Percentiles rank a stretch among this genome's conserved stretches.
Conservation (phyloP, 768 basidiomycete genomes). For the Lyophyllum semitale region DNA sequence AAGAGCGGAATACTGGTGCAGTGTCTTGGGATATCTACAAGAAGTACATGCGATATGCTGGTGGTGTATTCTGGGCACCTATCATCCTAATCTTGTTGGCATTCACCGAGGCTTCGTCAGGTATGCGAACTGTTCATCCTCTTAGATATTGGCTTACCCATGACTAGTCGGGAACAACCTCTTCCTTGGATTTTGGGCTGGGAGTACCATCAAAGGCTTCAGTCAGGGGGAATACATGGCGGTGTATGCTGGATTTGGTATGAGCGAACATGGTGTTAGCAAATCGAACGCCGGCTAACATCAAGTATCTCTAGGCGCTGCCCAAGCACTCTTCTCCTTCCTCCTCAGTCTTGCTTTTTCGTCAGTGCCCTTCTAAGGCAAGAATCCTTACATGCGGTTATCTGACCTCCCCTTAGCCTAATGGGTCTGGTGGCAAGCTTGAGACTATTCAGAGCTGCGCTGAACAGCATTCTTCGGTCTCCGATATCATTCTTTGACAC, state of each 20-base stretch:
- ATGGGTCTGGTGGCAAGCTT: constrained; percentile 42
- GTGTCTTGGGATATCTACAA: constrained; percentile 51
- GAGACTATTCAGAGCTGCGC: constrained; percentile 55
- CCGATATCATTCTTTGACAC: constrained; percentile 74
- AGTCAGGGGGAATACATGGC: constrained; percentile 70
- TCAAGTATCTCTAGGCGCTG: constrained; percentile 38
- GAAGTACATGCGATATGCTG: constrained; percentile 48
- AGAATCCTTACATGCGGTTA: neutral
- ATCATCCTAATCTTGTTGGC: constrained; percentile 44
- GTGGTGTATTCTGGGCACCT: constrained; percentile 50
- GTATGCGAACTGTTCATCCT: constrained; percentile 26
- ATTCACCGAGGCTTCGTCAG: constrained; percentile 51
- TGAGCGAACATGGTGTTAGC: constrained; percentile 3
- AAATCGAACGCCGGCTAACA: neutral
- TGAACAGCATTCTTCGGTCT: constrained; percentile 58
- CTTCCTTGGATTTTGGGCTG: constrained; percentile 77
- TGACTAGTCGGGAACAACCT: constrained; percentile 59
- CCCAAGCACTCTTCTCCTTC: constrained; percentile 54
- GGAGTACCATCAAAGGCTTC: constrained; percentile 53
- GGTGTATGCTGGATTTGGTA: constrained; percentile 48
- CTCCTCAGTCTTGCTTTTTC: constrained; percentile 48
- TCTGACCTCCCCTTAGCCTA: constrained; percentile 25
- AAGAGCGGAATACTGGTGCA: constrained; percentile 58
- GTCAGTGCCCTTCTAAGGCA: constrained; percentile 31
- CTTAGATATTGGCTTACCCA: neutral